Conservation (phyloP, 805 yeast species). For the Candida parachauliodes region DNA sequence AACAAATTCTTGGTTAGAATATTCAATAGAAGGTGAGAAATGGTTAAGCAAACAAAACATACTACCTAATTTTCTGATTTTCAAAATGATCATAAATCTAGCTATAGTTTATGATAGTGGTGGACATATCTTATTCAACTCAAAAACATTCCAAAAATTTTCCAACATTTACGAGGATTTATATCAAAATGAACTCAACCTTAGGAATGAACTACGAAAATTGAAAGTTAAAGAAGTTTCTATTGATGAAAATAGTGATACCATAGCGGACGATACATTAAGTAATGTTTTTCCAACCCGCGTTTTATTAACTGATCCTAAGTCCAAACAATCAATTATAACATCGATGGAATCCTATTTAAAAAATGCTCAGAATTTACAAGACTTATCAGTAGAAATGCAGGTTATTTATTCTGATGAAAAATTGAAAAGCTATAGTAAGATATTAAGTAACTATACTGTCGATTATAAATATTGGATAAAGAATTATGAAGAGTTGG, state of each 20-base stretch:
- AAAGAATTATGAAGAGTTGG: conserved; percentile 35
- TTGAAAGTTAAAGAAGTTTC: conserved; percentile 21
- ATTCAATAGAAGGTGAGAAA: conserved; percentile 44
- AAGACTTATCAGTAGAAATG: conserved; percentile 28
- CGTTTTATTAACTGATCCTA: conserved; percentile 33
- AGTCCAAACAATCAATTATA: conserved; percentile 27
- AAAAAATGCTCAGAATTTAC: conserved; percentile 7
- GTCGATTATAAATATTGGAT: conserved; percentile 53
- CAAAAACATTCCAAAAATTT: conserved; percentile 30
- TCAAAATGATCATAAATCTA: conserved; percentile 46
- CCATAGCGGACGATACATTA: conserved; percentile 53
- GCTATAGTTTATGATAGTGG: conserved; percentile 39
- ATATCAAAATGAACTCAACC: conserved; percentile 40
- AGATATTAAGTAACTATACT: conserved; percentile 37
- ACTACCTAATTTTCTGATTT: conserved; percentile 51
- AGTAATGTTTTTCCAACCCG: conserved; percentile 52
- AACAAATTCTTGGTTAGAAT: conserved; percentile 51
- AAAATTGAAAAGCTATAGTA: conserved; percentile 36
- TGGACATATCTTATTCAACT: conserved; percentile 26
- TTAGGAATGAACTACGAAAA: conserved; percentile 36
- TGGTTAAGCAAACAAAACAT: conserved; percentile 49
- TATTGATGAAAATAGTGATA: conserved; percentile 33
- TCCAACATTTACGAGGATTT: conserved; percentile 29
- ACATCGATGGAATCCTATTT: conserved; percentile 30
- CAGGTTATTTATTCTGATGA: conserved; percentile 53